Evolutionary conservation across 352 stramenopile species (phyloP).

Genomic region (Phytophthora nicotianae): DNA sequence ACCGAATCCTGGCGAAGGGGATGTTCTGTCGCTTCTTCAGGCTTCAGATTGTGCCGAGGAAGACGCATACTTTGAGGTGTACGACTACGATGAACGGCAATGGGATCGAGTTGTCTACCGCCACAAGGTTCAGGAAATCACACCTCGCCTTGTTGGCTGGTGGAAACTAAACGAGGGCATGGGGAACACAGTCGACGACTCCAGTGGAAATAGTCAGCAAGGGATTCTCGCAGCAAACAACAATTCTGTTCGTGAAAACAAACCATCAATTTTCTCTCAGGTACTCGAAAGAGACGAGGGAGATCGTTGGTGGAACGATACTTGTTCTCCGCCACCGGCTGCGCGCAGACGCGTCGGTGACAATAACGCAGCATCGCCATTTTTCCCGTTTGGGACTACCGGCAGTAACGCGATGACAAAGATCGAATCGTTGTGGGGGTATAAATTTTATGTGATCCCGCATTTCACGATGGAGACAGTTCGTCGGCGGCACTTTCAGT

Average conservation of each 20-base stretch:
- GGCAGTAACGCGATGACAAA: constrained; percentile 2
- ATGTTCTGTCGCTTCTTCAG: constrained; percentile 45
- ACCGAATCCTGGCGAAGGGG: constrained; percentile 19
- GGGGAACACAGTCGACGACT: constrained; percentile 45
- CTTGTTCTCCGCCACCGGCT: constrained; percentile 29
- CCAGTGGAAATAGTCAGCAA: constrained; percentile 39
- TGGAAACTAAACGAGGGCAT: constrained; percentile 71
- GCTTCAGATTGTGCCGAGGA: constrained; percentile 29
- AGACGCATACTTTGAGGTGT: constrained; percentile 62
- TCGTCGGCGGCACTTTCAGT: constrained; percentile 54
- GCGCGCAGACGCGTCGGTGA: constrained; percentile 39
- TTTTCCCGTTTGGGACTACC: constrained; percentile 33
- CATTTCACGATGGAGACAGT: constrained; percentile 65
- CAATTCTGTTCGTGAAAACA: constrained; percentile 3
- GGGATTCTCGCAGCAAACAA: constrained; percentile 8
- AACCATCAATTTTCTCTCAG: background rate
- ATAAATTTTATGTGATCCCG: constrained; percentile 74
- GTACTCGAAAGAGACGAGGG: constrained; percentile 12
- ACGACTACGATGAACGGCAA: constrained; percentile 47
- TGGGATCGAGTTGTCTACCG: constrained; percentile 69
- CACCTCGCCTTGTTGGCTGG: constrained; percentile 50
- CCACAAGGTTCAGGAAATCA: constrained; percentile 65
- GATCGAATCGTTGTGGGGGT: constrained; percentile 53
- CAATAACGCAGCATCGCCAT: constrained; percentile 9
- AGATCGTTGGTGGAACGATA: constrained; percentile 29